Evolutionary conservation across 176 grass and related monocot species (phyloP), one percentile per base, ranked within the genome.

Genomic region (Pontederia crassipes): DNA sequence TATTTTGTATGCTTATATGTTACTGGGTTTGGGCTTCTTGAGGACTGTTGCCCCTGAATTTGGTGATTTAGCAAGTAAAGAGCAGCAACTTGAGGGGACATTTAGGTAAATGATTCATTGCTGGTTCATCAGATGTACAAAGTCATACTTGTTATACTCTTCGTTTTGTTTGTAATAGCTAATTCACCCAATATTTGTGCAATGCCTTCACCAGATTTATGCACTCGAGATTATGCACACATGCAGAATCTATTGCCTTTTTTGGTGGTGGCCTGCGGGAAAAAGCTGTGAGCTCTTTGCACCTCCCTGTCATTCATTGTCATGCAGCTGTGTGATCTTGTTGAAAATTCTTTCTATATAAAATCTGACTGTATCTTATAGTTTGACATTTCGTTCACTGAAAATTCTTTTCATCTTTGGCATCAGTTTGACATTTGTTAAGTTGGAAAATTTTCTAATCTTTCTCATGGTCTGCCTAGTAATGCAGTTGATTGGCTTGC

Each of bases 201-300:
- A 40, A n/a, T 49, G 14, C 12, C 67, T 66, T 18, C 63, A 29
- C 58, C 47, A 97, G 93, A 79, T 97, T 85, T 62, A 97, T 97
- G 93, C 93, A 92, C 67, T 81, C 93, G 2, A 97, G 93, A 61
- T 71, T 97, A 40, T 87, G 81, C 28, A 88, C 93, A 10, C 93
- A 97, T 73, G 93, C 93, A 78, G 93, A 97, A 80, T 97, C 93
- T 58, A 80, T 97, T 81, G 93, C 93, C 74, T 97, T 97, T 74
- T 97, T 97, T 80, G 93, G 93, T 69, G 93, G 93, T 79, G 93
- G 93, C 74, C 85, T 84, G 69, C 83, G 93, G 67, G 93, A 97
- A 77, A 92, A 83, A 69, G 60, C 71, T 81, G 93, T 97, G 68
- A 92, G 93, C 57, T 67, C 11, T 57, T 67, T 80, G 45, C 48